Percentiles rank a stretch among this genome's conserved stretches.
Evolutionary conservation across 2,329 filamentous ascomycete species (phyloP).

Genomic region (Pseudogymnoascus destructans): DNA sequence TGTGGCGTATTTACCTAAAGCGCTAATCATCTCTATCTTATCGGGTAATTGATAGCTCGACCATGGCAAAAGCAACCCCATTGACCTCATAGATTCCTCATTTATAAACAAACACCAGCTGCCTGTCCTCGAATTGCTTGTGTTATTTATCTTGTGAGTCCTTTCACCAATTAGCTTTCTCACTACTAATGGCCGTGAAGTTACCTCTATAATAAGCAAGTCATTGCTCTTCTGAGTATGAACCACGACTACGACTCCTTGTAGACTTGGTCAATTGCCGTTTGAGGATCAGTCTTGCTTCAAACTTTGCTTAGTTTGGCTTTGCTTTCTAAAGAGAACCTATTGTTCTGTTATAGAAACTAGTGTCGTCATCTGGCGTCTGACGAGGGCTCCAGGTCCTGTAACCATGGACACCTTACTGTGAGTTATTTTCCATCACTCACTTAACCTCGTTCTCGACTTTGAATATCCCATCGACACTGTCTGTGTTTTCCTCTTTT

Average conservation of each 20-base stretch:
- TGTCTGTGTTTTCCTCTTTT: background rate
- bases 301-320: background rate
- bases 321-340: background rate
- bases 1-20: background rate
- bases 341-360: background rate
- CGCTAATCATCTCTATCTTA: slow-evolving; percentile 5
- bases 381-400: background rate
- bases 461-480: background rate
- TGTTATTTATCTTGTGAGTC: background rate
- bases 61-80: background rate
- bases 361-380: background rate
- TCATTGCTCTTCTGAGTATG: background rate
- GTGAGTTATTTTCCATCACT: slow-evolving; percentile 25
- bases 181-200: background rate
- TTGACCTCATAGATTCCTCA: slow-evolving; percentile 5
- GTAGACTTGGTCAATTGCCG: background rate
- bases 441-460: background rate
- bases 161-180: background rate
- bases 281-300: background rate
- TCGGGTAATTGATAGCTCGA: slow-evolving; percentile 3
- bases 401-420: slow-evolving; percentile 35
- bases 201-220: background rate
- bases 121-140: background rate
- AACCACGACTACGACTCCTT: background rate
- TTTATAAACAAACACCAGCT: background rate